Percentiles rank a stretch among this genome's conserved stretches.
Evolutionary conservation across 2,329 filamentous ascomycete species (phyloP).

Genomic region (Stylonectria norvegica): DNA sequence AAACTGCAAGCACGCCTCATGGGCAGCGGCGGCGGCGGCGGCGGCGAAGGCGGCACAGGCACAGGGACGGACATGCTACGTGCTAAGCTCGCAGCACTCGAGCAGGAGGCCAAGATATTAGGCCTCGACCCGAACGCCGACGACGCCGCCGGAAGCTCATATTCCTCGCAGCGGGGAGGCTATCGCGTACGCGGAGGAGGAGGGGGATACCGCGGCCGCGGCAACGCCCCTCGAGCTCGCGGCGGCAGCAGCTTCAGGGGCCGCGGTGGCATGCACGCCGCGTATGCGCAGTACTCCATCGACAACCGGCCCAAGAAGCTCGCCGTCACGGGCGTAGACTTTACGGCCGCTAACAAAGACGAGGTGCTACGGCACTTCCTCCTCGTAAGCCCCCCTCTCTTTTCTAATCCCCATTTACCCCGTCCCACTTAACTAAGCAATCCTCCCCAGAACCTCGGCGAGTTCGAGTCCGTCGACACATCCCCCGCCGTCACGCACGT

Average conservation of each 20-base stretch:
- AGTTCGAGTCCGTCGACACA: constrained; percentile 57
- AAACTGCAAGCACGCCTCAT: constrained; percentile 57
- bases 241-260: constrained; percentile 38
- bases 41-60: constrained; percentile 25
- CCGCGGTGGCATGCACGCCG: constrained; percentile 49
- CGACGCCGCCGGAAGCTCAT: constrained; percentile 36
- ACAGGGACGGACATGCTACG: constrained; percentile 63
- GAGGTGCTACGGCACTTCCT: constrained; percentile 70
- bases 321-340: constrained; percentile 60
- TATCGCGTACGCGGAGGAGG: constrained; percentile 37
- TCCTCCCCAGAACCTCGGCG: constrained; percentile 52
- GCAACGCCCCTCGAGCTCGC: constrained; percentile 33
- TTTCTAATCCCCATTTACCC: neutral
- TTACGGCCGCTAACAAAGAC: constrained; percentile 59
- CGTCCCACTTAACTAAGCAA: constrained; percentile 4
- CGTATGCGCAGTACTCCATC: constrained; percentile 62
- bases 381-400: constrained; percentile 47
- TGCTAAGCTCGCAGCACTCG: constrained; percentile 67
- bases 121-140: constrained; percentile 60
- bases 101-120: constrained; percentile 67
- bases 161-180: constrained; percentile 15
- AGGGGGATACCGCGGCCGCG: constrained; percentile 40
- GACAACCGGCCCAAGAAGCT: constrained; percentile 74
- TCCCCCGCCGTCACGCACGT: constrained; percentile 49
- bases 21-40: constrained; percentile 28